Conservation (phyloP, 768 basidiomycete species). For the Suillus plorans region DNA sequence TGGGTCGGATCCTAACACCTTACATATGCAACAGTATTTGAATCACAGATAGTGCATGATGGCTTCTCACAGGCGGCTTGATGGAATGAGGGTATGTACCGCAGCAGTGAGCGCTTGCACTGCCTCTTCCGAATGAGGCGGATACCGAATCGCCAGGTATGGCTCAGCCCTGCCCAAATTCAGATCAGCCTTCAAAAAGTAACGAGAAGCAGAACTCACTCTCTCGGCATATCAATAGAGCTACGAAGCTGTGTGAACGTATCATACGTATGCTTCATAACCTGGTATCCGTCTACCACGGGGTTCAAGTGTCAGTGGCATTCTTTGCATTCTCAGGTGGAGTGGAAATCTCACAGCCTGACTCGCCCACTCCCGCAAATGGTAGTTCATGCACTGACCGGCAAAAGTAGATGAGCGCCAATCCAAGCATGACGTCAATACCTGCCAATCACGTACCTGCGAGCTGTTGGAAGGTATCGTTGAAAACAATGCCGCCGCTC, state of each 20-base stretch:
- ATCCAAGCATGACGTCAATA: constrained; percentile 15
- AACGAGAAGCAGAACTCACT: constrained; percentile 36
- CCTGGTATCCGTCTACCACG: constrained; percentile 51
- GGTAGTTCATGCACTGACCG: constrained; percentile 40
- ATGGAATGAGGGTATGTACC: constrained; percentile 16
- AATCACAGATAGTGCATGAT: background rate
- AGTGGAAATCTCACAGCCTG: constrained; percentile 50
- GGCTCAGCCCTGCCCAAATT: constrained; percentile 21
- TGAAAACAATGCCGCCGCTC: constrained; percentile 57
- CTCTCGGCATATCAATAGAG: constrained; percentile 55
- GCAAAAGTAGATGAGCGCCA: constrained; percentile 10
- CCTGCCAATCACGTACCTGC: constrained; percentile 33
- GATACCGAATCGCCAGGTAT: constrained; percentile 22
- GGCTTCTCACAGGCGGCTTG: constrained; percentile 7
- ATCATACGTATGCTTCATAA: constrained; percentile 54
- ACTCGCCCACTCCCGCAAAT: constrained; percentile 58
- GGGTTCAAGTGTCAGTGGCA: background rate
- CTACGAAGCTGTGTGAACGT: constrained; percentile 50
- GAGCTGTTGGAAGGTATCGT: constrained; percentile 60
- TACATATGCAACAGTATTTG: background rate
- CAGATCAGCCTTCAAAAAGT: constrained; percentile 7
- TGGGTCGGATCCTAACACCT: background rate
- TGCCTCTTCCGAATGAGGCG: constrained; percentile 21
- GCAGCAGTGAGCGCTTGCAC: constrained; percentile 11
- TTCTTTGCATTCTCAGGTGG: background rate